Evolutionary conservation across 805 yeast genomes (phyloP).

Genomic region (Cyberlindnera samutprakarnensis): DNA sequence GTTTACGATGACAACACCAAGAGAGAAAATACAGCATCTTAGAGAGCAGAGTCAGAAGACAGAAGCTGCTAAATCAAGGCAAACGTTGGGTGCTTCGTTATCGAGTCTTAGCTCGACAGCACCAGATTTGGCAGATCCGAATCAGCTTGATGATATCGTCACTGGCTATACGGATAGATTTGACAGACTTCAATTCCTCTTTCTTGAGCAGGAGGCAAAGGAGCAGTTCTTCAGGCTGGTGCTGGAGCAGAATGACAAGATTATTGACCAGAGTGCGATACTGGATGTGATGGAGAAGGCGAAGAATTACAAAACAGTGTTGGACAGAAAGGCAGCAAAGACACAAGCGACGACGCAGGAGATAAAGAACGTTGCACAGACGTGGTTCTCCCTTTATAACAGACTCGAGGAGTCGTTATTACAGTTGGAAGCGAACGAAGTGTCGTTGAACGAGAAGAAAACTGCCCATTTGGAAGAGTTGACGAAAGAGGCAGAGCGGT

Average conservation of each 20-base stretch:
- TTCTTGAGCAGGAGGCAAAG: constrained; percentile 65
- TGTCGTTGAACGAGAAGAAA: too few species aligned
- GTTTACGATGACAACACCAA: too few species aligned
- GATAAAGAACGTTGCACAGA: constrained; percentile 13
- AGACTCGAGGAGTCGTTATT: too few species aligned
- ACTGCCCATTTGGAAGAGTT: constrained; percentile 7
- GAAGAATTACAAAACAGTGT: neutral
- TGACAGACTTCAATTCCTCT: constrained; percentile 53
- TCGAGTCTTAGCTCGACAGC: constrained; percentile 3
- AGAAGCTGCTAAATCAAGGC: neutral
- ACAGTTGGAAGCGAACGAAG: too few species aligned
- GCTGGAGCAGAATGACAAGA: constrained; percentile 24
- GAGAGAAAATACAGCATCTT: too few species aligned
- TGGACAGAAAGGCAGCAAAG: constrained; percentile 1
- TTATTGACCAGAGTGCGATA: neutral
- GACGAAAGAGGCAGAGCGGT: neutral
- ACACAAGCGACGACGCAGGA: constrained; percentile 7
- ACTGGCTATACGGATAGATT: constrained; percentile 26
- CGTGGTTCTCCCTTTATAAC: too few species aligned
- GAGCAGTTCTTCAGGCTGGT: constrained; percentile 55
- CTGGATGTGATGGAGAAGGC: neutral
- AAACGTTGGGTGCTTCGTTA: neutral
- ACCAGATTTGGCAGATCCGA: constrained; percentile 22
- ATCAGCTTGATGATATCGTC: constrained; percentile 30
- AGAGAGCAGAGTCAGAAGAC: too few species aligned